A percentile compares a stretch with the other conserved stretches of the same genome.
phyloP scores from a whole-genome alignment of 106 monocot species.

The Triglochin maritima region DNA sequence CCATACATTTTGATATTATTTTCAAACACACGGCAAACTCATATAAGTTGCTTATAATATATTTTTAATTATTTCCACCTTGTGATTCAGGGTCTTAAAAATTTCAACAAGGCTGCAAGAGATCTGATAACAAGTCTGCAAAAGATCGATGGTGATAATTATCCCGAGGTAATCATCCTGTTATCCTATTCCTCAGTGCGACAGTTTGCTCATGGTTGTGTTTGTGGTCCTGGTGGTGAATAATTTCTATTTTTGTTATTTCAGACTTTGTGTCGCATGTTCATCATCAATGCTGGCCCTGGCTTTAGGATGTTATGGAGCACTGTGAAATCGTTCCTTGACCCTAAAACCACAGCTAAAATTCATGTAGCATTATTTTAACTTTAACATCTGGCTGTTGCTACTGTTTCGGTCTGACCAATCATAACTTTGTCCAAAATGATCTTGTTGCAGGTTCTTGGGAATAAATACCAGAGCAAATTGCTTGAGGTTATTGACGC shows the following conservation, averaged over 20 bases:
- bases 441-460: slow-evolving; percentile 40
- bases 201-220: neutral
- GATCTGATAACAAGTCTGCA: slow-evolving; percentile 16
- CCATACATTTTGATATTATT: too few species aligned
- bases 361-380: slow-evolving; percentile 10
- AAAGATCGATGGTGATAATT: slow-evolving; percentile 29
- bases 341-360: slow-evolving; percentile 43
- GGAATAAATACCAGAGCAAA: slow-evolving; percentile 95
- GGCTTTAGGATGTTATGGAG: slow-evolving; percentile 89
- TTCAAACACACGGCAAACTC: too few species aligned
- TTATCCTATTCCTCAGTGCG: neutral
- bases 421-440: neutral
- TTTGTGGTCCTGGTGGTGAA: neutral
- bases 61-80: neutral
- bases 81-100: slow-evolving; percentile 14
- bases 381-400: neutral
- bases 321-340: slow-evolving; percentile 79
- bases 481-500: slow-evolving; percentile 88
- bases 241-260: neutral
- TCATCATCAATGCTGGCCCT: slow-evolving; percentile 34
- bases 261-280: slow-evolving; percentile 31
- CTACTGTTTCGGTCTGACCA: neutral
- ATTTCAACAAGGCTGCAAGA: slow-evolving; percentile 21
- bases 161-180: slow-evolving; percentile 51
- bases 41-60: neutral